Evolutionary conservation across 2,329 filamentous ascomycete genomes (phyloP).

Genomic region (Apiospora rasikravindrae): DNA sequence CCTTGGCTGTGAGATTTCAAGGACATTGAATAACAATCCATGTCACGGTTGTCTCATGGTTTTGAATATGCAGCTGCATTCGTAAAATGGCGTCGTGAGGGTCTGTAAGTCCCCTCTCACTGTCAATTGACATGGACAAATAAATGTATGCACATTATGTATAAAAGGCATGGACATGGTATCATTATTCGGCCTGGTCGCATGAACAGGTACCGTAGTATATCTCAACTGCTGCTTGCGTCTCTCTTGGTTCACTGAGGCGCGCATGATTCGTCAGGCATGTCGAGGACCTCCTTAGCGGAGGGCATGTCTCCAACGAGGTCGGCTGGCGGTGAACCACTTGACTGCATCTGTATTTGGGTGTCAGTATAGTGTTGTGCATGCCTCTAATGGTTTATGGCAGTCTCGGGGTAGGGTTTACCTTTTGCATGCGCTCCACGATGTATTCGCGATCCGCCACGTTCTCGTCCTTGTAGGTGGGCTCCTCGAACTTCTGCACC

Average conservation of each 20-base stretch:
- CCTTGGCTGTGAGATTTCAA: neutral
- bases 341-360: constrained; percentile 84
- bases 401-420: constrained; percentile 47
- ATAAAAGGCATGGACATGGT: neutral
- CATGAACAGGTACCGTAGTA: constrained; percentile 8
- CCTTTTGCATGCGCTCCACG: constrained; percentile 97
- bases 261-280: constrained; percentile 66
- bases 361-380: constrained; percentile 25
- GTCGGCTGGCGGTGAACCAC: constrained; percentile 87
- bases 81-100: neutral
- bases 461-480: constrained; percentile 82
- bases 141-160: neutral
- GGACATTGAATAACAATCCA: neutral
- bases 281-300: constrained; percentile 73
- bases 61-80: neutral
- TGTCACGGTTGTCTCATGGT: neutral
- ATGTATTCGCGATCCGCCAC: constrained; percentile 86
- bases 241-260: constrained; percentile 54
- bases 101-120: neutral
- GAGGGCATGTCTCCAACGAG: constrained; percentile 89
- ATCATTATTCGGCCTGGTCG: constrained; percentile 14
- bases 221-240: neutral
- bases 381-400: neutral
- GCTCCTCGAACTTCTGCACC: constrained; percentile 84
- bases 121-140: neutral